phyloP scores from a whole-genome alignment of 306 rosid species.

The Gastrolobium villosum region DNA sequence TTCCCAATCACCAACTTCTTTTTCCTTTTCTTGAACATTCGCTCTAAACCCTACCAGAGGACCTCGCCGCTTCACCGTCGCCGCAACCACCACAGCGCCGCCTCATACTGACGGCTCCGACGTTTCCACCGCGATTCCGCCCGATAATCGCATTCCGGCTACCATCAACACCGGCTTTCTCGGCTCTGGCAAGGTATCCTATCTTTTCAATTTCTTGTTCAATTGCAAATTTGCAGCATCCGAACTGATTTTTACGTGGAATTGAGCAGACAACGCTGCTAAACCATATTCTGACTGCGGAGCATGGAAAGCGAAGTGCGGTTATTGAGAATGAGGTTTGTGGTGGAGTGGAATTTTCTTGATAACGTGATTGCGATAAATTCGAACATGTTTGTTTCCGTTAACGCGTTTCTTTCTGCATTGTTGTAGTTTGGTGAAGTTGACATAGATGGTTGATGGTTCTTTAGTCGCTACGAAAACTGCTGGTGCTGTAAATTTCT shows the following conservation, averaged over 20 bases:
- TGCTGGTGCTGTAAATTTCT: conserved; percentile 81
- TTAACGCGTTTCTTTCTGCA: conserved; percentile 14
- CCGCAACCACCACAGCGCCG: conserved; percentile 66
- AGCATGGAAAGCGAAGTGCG: conserved; percentile 92
- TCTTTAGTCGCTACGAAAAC: conserved; percentile 88
- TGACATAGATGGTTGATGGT: conserved; percentile 95
- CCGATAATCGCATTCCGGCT: conserved; percentile 85
- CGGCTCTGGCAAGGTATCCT: conserved; percentile 91
- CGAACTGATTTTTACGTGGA: conserved; percentile 42
- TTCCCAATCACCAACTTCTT: conserved; percentile 39
- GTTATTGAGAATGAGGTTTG: conserved; percentile 81
- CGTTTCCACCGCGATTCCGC: conserved; percentile 69
- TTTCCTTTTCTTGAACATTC: conserved; percentile 43
- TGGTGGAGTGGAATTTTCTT: not conserved
- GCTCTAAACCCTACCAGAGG: conserved; percentile 39
- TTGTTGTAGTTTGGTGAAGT: conserved; percentile 82
- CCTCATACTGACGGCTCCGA: conserved; percentile 70
- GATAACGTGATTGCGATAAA: not conserved
- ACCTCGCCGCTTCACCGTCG: conserved; percentile 61
- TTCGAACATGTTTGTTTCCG: conserved; percentile 2
- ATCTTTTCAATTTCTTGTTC: not conserved
- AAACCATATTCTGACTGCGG: conserved; percentile 90
- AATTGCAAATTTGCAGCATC: not conserved
- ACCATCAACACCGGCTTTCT: conserved; percentile 94
- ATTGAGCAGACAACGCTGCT: conserved; percentile 84